Base-by-base conservation (phyloP, 441 rosid species). In the Bruguiera hainesii region DNA sequence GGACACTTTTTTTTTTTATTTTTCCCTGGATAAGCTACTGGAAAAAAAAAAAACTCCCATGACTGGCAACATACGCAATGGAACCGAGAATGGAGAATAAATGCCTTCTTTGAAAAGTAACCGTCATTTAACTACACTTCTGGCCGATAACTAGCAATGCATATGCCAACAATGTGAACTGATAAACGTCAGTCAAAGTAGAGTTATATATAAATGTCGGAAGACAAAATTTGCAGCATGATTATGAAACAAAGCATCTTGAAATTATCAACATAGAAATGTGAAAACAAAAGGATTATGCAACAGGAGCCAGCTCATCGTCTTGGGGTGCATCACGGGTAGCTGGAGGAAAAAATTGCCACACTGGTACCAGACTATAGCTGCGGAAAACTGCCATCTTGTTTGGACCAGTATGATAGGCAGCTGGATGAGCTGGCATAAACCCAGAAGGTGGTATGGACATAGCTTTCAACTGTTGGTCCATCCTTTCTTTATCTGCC, bases 301-400 rank as follows among this genome's bases (percentile, higher is more conserved):
- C 97, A 63, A 97, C 97, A 18, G 98, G 98, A 56, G 98, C 91
- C 90, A 84, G 85, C 80, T 91, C 91, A 61, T 89, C 95, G 73
- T 93, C 97, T 61, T 78, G 86, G 7, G 98, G 86, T 5, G 96
- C 88, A 66, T 93, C 97, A 35, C 78, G 69, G 19, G 77, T 71
- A 7, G 91, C 81, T 29, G 88, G 89, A 42, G 95, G 86, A 61
- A 93, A 78, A 79, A 87, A 91, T 70, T 88, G 96, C 96, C 96
- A 93, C 96, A 87, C 84, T 52, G 96, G 98, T 60, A 87, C 68
- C 76, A 85, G 80, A 62, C 95, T 85, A 46, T 85, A 93, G 73
- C 95, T 66, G 20, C 91, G 90, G 62, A 73, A 89, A 35, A 88
- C 84, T 0, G 90, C 79, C 89, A 90, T 78, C 81, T 93, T 90